Conservation (phyloP, 495 filamentous ascomycete genomes). For the Penicillium daleae region DNA sequence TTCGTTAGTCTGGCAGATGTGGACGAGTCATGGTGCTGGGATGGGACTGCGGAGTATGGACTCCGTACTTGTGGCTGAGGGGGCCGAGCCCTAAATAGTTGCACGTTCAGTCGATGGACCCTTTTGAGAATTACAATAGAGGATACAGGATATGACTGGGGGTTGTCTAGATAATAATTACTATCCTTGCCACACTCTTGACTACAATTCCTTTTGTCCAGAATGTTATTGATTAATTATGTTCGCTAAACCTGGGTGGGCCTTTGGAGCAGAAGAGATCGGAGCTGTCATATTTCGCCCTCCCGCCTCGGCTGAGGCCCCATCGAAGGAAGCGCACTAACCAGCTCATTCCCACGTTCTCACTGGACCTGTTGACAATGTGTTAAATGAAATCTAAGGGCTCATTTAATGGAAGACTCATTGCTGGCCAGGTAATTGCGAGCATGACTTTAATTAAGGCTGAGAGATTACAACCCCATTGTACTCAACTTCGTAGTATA, state of each 20-base stretch:
- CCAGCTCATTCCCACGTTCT: conserved; percentile 33
- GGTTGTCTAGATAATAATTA: no score
- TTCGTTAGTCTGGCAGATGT: conserved; percentile 10
- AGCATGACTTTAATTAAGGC: background rate
- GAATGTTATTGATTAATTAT: background rate
- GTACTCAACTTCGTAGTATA: background rate
- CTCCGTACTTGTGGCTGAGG: conserved; percentile 7
- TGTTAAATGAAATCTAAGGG: no score
- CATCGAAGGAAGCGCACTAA: conserved; percentile 9
- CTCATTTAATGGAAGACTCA: no score
- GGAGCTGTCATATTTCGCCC: conserved; percentile 49
- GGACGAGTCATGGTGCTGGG: conserved; percentile 24
- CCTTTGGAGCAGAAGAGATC: conserved; percentile 12
- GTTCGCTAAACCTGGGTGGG: background rate
- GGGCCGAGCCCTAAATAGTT: conserved; percentile 20
- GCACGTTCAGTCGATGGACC: conserved; percentile 20
- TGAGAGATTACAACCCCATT: background rate
- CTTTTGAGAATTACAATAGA: background rate
- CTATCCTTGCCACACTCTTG: no score
- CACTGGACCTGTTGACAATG: background rate
- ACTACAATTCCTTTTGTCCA: no score
- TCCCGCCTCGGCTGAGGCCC: conserved; percentile 25
- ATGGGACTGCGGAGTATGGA: background rate
- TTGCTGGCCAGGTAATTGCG: background rate
- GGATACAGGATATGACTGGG: background rate